Evolutionary conservation across 495 filamentous ascomycete species (phyloP).

Genomic region (Penicillium bialowiezense): DNA sequence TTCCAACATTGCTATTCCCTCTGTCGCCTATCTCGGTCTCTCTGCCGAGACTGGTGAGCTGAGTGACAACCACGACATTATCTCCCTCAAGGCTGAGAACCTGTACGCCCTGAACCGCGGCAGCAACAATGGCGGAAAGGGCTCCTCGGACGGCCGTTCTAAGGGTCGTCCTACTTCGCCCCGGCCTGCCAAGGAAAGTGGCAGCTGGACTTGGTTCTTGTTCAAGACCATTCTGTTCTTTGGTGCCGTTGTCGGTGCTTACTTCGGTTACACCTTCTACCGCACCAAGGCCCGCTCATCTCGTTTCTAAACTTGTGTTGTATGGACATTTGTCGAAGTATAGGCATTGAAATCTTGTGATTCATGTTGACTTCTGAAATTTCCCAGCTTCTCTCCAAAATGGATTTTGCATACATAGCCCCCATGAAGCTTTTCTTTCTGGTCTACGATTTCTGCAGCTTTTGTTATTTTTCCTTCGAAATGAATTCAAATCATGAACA

Average conservation of each 20-base stretch:
- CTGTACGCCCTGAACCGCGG: conserved; percentile 64
- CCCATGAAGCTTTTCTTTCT: conserved; percentile 14
- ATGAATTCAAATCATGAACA: conserved; percentile 28
- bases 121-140: conserved; percentile 36
- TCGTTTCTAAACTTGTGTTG: conserved; percentile 59
- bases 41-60: conserved; percentile 95
- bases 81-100: conserved; percentile 83
- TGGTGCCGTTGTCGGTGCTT: conserved; percentile 64
- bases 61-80: conserved; percentile 96
- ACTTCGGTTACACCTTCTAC: conserved; percentile 83
- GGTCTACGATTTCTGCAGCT: conserved; percentile 6
- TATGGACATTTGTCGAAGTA: conserved; percentile 3
- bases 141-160: conserved; percentile 30
- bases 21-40: conserved; percentile 92
- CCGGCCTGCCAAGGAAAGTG: conserved; percentile 38
- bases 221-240: conserved; percentile 79
- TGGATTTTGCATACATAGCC: conserved; percentile 28
- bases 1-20: conserved; percentile 73
- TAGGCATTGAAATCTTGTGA: background rate
- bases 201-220: conserved; percentile 92
- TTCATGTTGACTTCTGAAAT: conserved; percentile 1
- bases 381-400: conserved; percentile 12
- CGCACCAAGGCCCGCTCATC: conserved; percentile 69
- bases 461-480: conserved; percentile 16
- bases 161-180: conserved; percentile 30